phyloP scores from a whole-genome alignment of 2,329 filamentous ascomycete genomes.

The Harringtonia lauricola region DNA sequence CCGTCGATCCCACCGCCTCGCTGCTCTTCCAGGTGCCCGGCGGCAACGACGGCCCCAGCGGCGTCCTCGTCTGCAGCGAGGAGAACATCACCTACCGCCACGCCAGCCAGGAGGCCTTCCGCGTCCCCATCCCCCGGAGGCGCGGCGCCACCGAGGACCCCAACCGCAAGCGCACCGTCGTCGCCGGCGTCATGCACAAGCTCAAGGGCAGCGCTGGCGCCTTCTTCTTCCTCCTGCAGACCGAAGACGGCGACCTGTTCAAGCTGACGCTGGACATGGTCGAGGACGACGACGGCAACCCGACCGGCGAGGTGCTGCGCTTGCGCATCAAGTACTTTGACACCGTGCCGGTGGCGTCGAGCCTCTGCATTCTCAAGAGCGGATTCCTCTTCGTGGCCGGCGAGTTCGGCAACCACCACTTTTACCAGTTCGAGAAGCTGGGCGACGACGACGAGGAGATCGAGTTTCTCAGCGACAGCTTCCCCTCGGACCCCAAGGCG shows the following conservation, averaged over 20 bases:
- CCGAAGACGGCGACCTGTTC: slow-evolving; percentile 96
- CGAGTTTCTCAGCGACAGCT: slow-evolving; percentile 76
- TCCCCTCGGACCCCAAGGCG: slow-evolving; percentile 61
- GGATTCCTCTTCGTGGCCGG: slow-evolving; percentile 89
- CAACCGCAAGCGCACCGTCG: slow-evolving; percentile 75
- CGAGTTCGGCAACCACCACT: slow-evolving; percentile 85
- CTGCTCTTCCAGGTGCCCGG: slow-evolving; percentile 93
- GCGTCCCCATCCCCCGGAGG: slow-evolving; percentile 79
- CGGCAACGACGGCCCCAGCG: slow-evolving; percentile 84
- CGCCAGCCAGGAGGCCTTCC: slow-evolving; percentile 82
- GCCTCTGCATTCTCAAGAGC: slow-evolving; percentile 85
- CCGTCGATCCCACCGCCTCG: slow-evolving; percentile 80
- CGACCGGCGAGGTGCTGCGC: slow-evolving; percentile 69
- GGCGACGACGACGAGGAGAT: slow-evolving; percentile 89
- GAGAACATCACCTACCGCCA: slow-evolving; percentile 96
- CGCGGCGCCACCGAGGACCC: slow-evolving; percentile 86
- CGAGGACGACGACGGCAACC: slow-evolving; percentile 65
- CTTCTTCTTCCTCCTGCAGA: slow-evolving; percentile 95
- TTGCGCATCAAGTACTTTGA: slow-evolving; percentile 98
- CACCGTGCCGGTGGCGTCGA: slow-evolving; percentile 80
- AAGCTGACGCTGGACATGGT: slow-evolving; percentile 90
- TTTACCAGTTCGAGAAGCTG: slow-evolving; percentile 96
- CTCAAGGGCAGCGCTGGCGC: slow-evolving; percentile 71
- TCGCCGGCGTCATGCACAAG: slow-evolving; percentile 93
- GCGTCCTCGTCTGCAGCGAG: slow-evolving; percentile 87